phyloP scores from a whole-genome alignment of 805 yeast genomes.

The Yarrowia yakushimensis region DNA sequence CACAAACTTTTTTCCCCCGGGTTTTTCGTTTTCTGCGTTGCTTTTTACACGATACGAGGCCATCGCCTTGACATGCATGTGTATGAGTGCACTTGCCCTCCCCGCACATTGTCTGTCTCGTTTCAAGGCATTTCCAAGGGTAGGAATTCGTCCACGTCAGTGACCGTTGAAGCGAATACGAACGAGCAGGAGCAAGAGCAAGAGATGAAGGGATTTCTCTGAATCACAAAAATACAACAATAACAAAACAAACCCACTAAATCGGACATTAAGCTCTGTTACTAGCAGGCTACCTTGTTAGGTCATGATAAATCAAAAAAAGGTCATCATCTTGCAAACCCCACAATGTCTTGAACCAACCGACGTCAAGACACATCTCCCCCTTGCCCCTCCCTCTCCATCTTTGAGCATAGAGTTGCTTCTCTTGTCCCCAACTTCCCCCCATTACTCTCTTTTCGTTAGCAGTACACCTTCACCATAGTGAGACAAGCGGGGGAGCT shows the following conservation, averaged over 20 bases:
- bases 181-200: neutral
- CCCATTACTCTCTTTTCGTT: neutral
- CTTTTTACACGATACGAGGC: constrained; percentile 17
- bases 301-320: neutral
- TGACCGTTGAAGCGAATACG: neutral
- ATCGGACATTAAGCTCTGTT: neutral
- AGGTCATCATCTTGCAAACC: neutral
- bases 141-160: neutral
- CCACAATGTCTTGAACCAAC: constrained; percentile 3
- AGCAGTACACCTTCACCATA: neutral
- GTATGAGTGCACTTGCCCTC: neutral
- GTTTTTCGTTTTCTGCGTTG: too few species aligned
- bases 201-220: neutral
- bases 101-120: neutral
- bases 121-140: neutral
- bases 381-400: neutral
- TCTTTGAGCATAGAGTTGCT: neutral
- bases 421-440: neutral
- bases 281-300: neutral
- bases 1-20: neutral
- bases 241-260: neutral
- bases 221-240: neutral
- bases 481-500: constrained; percentile 10
- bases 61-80: neutral
- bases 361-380: neutral